Evolutionary conservation across 352 stramenopile genomes (phyloP).

Genomic region (Pythium insidiosum): DNA sequence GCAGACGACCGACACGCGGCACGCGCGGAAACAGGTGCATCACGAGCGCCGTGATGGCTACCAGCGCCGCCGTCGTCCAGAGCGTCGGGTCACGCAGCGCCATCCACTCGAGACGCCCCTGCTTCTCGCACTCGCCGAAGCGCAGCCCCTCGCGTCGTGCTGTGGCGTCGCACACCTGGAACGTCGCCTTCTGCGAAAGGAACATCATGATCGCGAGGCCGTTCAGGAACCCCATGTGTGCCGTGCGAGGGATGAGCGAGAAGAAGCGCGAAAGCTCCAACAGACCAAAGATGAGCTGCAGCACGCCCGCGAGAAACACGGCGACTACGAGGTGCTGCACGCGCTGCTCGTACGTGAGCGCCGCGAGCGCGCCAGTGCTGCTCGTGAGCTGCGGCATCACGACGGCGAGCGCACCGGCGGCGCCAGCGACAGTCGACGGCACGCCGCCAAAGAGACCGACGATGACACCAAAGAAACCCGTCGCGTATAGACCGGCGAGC

Average conservation of each 20-base stretch:
- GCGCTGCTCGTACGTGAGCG: conserved; percentile 64
- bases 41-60: conserved; percentile 76
- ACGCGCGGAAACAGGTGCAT: conserved; percentile 78
- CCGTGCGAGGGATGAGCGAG: conserved; percentile 88
- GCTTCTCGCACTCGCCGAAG: conserved; percentile 74
- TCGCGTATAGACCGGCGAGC: conserved; percentile 87
- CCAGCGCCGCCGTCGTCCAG: conserved; percentile 61
- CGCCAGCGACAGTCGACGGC: conserved; percentile 82
- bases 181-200: conserved; percentile 89
- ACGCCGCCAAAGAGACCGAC: conserved; percentile 84
- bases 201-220: conserved; percentile 93
- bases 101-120: conserved; percentile 72
- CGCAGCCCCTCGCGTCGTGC: conserved; percentile 26
- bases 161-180: conserved; percentile 82
- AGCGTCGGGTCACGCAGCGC: conserved; percentile 33
- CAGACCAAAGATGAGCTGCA: conserved; percentile 82
- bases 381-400: conserved; percentile 85
- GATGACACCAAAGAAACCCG: conserved; percentile 86
- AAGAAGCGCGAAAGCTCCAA: conserved; percentile 88
- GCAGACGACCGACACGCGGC: conserved; percentile 44
- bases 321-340: conserved; percentile 84
- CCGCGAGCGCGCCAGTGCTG: conserved; percentile 27
- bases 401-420: conserved; percentile 86
- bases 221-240: conserved; percentile 96
- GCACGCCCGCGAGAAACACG: conserved; percentile 73